Percentiles rank a stretch among this genome's conserved stretches.
phyloP scores from a whole-genome alignment of 768 basidiomycete species.

The Macrocybe gigantea region DNA sequence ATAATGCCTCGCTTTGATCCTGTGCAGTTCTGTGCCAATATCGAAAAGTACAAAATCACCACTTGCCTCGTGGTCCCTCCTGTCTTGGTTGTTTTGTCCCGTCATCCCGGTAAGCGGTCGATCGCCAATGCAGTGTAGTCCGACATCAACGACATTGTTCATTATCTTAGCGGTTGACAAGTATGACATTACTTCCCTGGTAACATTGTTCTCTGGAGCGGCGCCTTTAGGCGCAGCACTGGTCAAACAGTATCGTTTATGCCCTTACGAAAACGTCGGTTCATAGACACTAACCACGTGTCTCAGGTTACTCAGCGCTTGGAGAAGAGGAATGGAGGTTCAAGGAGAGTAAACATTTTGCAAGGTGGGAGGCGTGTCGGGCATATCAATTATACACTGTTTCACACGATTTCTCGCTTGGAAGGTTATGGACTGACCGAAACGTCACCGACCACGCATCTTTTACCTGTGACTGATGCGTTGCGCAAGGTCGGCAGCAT shows the following conservation, averaged over 20 bases:
- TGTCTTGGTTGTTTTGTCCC: constrained; percentile 69
- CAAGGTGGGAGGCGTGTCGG: constrained; percentile 38
- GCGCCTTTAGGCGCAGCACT: constrained; percentile 73
- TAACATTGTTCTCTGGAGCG: constrained; percentile 63
- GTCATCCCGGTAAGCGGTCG: constrained; percentile 53
- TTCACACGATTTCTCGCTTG: not conserved
- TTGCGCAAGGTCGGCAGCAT: constrained; percentile 54
- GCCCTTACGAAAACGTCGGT: constrained; percentile 9
- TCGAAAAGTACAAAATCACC: constrained; percentile 63
- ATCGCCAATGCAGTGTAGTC: not conserved
- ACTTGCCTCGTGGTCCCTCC: constrained; percentile 68
- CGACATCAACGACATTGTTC: not conserved
- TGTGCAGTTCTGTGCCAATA: constrained; percentile 52
- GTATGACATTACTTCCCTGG: constrained; percentile 60
- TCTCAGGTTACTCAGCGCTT: constrained; percentile 32
- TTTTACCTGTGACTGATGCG: constrained; percentile 40
- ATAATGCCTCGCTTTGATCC: constrained; percentile 73
- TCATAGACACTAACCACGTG: not conserved
- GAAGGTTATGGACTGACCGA: constrained; percentile 78
- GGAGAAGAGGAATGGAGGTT: constrained; percentile 25
- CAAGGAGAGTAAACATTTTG: constrained; percentile 34
- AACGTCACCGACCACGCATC: constrained; percentile 67
- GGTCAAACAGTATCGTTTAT: constrained; percentile 39
- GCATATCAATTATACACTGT: too few species aligned
- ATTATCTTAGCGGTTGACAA: constrained; percentile 45